A percentile compares a stretch with the other conserved stretches of the same genome.
phyloP scores from a whole-genome alignment of 2,329 filamentous ascomycete genomes.

The Nigrospora sphaerica region DNA sequence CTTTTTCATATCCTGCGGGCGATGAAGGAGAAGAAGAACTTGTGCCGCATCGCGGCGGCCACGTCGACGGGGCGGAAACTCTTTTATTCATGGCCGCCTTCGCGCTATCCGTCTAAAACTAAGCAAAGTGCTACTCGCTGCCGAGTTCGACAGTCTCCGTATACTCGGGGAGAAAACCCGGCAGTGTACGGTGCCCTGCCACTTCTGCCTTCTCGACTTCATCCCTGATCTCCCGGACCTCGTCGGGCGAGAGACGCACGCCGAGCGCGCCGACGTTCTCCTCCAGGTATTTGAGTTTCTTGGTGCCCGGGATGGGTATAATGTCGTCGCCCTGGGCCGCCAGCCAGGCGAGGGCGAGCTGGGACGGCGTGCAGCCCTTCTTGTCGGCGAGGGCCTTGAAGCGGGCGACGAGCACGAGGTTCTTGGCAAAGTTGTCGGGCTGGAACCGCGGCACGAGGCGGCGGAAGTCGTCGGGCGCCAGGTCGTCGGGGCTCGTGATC shows the following conservation, averaged over 20 bases:
- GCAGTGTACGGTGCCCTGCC: background rate
- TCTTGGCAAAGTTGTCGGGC: constrained; percentile 47
- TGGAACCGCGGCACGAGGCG: constrained; percentile 37
- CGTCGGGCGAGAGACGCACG: constrained; percentile 24
- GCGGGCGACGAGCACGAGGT: constrained; percentile 43
- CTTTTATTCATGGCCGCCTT: no score
- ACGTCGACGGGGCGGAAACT: no score
- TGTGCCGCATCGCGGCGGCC: no score
- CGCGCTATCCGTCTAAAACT: no score
- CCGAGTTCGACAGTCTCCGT: no score
- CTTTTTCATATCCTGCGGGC: no score
- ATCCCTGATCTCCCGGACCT: constrained; percentile 29
- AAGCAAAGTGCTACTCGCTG: no score
- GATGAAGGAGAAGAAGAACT: no score
- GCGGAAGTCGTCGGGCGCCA: constrained; percentile 42
- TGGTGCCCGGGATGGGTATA: constrained; percentile 29
- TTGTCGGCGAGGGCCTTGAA: constrained; percentile 28
- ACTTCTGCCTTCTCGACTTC: background rate
- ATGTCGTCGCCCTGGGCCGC: constrained; percentile 39
- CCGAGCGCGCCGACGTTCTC: constrained; percentile 23
- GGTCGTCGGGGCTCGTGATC: constrained; percentile 36
- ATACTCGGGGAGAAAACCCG: no score
- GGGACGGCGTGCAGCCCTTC: constrained; percentile 35
- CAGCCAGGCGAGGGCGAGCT: constrained; percentile 52
- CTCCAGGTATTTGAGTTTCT: constrained; percentile 20